phyloP scores from a whole-genome alignment of 306 rosid species.

The Acacia melanoxylon region DNA sequence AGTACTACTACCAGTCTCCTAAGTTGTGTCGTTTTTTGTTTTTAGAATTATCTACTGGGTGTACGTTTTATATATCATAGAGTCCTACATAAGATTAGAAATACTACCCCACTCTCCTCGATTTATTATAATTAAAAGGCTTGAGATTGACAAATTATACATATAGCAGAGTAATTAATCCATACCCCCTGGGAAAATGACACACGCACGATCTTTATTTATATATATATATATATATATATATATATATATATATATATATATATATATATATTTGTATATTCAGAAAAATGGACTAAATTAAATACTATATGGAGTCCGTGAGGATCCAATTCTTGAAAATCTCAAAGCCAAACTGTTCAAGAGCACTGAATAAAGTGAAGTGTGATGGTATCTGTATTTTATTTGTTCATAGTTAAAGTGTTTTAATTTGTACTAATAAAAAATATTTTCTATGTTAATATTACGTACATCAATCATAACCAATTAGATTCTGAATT shows the following conservation, averaged over 20 bases:
- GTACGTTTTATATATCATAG: background rate
- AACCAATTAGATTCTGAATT: background rate
- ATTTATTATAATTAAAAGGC: conserved; percentile 2
- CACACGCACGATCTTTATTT: conserved; percentile 3
- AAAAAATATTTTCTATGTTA: background rate
- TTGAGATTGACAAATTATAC: conserved; percentile 33
- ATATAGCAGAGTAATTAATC: background rate
- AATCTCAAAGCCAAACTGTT: conserved; percentile 38
- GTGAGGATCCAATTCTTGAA: conserved; percentile 26
- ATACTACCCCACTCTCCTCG: background rate
- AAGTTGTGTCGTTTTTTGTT: background rate
- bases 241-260: too few relatives aligned
- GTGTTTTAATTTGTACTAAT: too few relatives aligned
- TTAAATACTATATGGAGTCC: conserved; percentile 17
- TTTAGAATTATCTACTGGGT: background rate
- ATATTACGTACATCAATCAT: background rate
- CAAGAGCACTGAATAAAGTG: background rate
- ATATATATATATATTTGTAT: too few relatives aligned
- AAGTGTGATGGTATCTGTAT: background rate
- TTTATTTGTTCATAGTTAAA: background rate
- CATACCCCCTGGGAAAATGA: conserved; percentile 13
- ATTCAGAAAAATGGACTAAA: conserved; percentile 4
- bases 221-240: too few relatives aligned
- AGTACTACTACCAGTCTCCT: background rate
- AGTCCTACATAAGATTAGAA: too few relatives aligned